These are phyloP conservation scores for Geoglossum cookeanum DNA, from an alignment of 2,329 filamentous ascomycete species.

Conservation along the genomic window DNA sequence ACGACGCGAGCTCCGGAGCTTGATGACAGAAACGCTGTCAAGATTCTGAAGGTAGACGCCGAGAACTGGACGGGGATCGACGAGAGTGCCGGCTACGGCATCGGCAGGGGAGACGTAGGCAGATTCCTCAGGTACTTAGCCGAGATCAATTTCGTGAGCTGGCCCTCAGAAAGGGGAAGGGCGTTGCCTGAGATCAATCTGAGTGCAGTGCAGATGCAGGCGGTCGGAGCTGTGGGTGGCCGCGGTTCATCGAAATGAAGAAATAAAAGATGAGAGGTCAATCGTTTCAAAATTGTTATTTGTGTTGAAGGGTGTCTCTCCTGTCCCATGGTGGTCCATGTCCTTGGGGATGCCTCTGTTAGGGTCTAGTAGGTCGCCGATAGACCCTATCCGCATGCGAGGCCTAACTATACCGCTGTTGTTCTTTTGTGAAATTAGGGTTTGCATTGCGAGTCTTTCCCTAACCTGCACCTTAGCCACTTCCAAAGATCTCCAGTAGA, in stretches of 20 bases:
- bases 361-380: too few species aligned
- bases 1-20: conserved; percentile 55
- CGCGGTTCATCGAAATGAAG: not conserved
- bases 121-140: conserved; percentile 15
- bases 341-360: not conserved
- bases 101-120: conserved; percentile 15
- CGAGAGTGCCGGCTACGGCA: conserved; percentile 13
- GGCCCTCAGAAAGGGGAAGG: conserved; percentile 10
- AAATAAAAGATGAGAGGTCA: not conserved
- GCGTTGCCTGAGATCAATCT: conserved; percentile 3
- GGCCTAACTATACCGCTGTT: too few species aligned
- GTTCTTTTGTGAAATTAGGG: too few species aligned
- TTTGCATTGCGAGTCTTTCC: too few species aligned
- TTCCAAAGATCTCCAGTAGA: too few species aligned
- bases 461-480: too few species aligned
- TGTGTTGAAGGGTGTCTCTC: not conserved
- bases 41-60: conserved; percentile 43
- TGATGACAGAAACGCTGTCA: conserved; percentile 49
- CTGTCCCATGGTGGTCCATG: not conserved
- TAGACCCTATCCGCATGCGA: too few species aligned
- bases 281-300: not conserved
- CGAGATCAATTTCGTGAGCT: conserved; percentile 14
- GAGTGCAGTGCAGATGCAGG: not conserved
- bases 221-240: not conserved
- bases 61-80: conserved; percentile 36